phyloP scores from a whole-genome alignment of 2,329 filamentous ascomycete genomes.

The Cladosporium sp. region DNA sequence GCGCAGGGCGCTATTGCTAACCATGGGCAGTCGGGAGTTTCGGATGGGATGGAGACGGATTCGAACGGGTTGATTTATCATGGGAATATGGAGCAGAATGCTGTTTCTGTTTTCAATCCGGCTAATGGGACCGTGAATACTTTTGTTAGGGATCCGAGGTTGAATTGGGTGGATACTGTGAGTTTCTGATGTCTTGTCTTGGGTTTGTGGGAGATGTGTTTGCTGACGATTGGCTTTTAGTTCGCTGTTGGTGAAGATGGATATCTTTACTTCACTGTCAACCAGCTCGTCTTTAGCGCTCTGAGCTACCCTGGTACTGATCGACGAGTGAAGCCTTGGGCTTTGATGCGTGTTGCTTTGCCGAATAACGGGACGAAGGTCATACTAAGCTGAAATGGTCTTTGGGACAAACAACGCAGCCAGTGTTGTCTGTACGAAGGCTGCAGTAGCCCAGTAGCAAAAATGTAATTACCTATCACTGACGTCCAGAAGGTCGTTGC shows the following conservation, averaged over 20 bases:
- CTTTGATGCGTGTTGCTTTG: slow-evolving; percentile 45
- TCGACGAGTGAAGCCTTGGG: slow-evolving; percentile 46
- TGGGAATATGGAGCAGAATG: slow-evolving; percentile 55
- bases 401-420: neutral
- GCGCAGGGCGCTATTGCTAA: slow-evolving; percentile 48
- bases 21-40: slow-evolving; percentile 52
- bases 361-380: slow-evolving; percentile 47
- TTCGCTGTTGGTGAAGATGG: slow-evolving; percentile 44
- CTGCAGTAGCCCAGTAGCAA: no score
- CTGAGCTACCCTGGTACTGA: slow-evolving; percentile 47
- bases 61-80: slow-evolving; percentile 53
- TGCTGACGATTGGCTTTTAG: slow-evolving; percentile 28
- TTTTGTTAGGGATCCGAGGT: slow-evolving; percentile 50
- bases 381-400: neutral
- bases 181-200: neutral
- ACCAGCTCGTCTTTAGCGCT: slow-evolving; percentile 48
- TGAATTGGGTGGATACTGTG: slow-evolving; percentile 55
- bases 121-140: slow-evolving; percentile 46
- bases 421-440: neutral
- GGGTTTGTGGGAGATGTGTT: neutral
- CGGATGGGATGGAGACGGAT: slow-evolving; percentile 57
- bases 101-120: slow-evolving; percentile 51
- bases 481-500: no score
- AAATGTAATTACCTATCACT: no score
- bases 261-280: slow-evolving; percentile 57